phyloP scores from a whole-genome alignment of 805 yeast species.

The Ogataea degrootiae region DNA sequence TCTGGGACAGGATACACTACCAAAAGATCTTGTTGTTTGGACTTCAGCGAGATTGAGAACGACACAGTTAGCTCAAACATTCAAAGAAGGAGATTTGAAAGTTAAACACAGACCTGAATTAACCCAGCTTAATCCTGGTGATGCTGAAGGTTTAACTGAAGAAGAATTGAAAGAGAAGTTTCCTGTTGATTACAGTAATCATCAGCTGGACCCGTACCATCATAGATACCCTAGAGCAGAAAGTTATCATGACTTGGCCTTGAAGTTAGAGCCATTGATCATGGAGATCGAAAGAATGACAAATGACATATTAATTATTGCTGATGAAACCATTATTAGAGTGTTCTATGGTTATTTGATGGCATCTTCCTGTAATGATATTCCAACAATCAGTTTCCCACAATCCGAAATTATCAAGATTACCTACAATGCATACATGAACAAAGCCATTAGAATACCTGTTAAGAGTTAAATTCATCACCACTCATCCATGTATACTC shows the following conservation, averaged over 20 bases:
- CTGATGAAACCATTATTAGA: conserved; percentile 85
- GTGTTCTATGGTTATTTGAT: conserved; percentile 92
- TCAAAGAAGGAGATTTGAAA: conserved; percentile 56
- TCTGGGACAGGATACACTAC: conserved; percentile 20
- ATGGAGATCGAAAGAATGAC: conserved; percentile 91
- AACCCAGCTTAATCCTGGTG: conserved; percentile 87
- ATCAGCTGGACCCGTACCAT: conserved; percentile 79
- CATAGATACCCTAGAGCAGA: conserved; percentile 90
- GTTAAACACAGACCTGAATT: conserved; percentile 77
- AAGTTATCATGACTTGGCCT: conserved; percentile 93
- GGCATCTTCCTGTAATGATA: conserved; percentile 85
- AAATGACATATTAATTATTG: conserved; percentile 83
- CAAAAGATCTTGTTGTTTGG: conserved; percentile 69
- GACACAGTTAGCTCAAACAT: conserved; percentile 68
- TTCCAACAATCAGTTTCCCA: conserved; percentile 75
- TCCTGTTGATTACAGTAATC: conserved; percentile 68
- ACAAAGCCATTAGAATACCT: conserved; percentile 51
- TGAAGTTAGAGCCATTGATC: conserved; percentile 87
- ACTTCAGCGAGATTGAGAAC: conserved; percentile 88
- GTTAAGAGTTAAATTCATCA: not conserved
- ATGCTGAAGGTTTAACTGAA: conserved; percentile 62
- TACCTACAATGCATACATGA: conserved; percentile 79
- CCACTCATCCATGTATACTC: no score
- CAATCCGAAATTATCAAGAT: conserved; percentile 83
- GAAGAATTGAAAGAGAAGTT: conserved; percentile 54